Percentiles rank a stretch among this genome's conserved stretches.
phyloP scores from a whole-genome alignment of 371 early-diverging fungal genomes.

The Mortierella sp. region DNA sequence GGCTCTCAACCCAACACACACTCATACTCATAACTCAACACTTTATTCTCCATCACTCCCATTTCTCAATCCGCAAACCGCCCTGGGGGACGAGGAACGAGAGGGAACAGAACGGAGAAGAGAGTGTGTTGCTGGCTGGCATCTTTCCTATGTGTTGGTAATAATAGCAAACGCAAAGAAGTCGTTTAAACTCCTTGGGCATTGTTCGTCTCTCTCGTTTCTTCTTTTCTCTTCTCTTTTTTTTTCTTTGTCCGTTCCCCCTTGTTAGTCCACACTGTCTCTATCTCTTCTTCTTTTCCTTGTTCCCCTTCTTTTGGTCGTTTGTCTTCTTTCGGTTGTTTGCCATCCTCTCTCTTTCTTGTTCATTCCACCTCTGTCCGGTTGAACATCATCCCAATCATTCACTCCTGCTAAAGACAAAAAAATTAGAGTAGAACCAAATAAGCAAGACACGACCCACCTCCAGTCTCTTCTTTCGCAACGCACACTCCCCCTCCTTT shows the following conservation, averaged over 20 bases:
- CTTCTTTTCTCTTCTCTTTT: neutral
- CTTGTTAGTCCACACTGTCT: neutral
- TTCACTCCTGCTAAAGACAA: neutral
- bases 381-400: neutral
- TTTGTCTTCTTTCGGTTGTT: neutral
- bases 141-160: too few relatives aligned
- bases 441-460: conserved; percentile 13
- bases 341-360: neutral
- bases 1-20: conserved; percentile 12
- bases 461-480: neutral
- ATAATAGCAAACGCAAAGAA: neutral
- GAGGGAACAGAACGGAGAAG: neutral
- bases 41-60: too few relatives aligned
- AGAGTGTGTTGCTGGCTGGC: neutral
- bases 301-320: neutral
- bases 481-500: neutral
- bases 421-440: conserved; percentile 1
- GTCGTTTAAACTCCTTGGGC: neutral
- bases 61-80: neutral
- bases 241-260: conserved; percentile 8
- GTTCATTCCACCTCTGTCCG: neutral
- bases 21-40: neutral
- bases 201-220: neutral
- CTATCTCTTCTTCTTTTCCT: neutral
- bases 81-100: neutral